Base-by-base conservation (phyloP, 140 eudicot species). In the Flaveria floridana region DNA sequence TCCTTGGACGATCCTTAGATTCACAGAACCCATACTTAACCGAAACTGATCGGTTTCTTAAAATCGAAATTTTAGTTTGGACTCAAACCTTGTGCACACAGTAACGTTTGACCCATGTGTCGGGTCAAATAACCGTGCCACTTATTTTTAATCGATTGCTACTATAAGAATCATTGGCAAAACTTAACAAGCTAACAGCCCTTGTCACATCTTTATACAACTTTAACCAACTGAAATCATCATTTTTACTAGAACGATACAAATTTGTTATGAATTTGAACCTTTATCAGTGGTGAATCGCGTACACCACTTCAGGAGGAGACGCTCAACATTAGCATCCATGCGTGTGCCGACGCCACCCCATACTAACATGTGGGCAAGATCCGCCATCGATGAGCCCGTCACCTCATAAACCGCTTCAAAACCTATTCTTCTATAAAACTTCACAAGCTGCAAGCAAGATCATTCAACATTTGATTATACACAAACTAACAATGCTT, bases 291-390 rank as follows among this genome's bases (percentile, higher is more conserved):
- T 48, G 6, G 73, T 81, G 79, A 88, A 88, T 79, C 86, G 76
- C 50, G 90, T 74, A 58, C 90, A 90, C 97, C 99, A 90, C 71
- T 84, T 90, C 10, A 86, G 41, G 26, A 93, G 90, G 18, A 93
- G 97, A 21, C 84, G 76, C 81, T 86, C 75, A 7, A 90, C 64
- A 25, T 83, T 41, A 51, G 96, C 99, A 59, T 88, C 91, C 95
- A 93, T 90, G 14, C 90, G 68, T 5, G 99, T 93, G 19, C 97
- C 97, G 23, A 79, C 81, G 2, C 97, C 99, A 42, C 99, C 97
- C 97, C 97, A 90, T 3, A 84, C 87, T 68, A 90, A 57, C 94
- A 85, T 85, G 85, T 88, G 86, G 4, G 76, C 78, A 8, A 83
- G 34, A 75, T 94, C 96, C 62, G 81, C 85, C 14, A 94, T 16